These are phyloP conservation scores for Colletotrichum sp. DNA, from an alignment of 2,329 filamentous ascomycete species.

Conservation along the genomic window DNA sequence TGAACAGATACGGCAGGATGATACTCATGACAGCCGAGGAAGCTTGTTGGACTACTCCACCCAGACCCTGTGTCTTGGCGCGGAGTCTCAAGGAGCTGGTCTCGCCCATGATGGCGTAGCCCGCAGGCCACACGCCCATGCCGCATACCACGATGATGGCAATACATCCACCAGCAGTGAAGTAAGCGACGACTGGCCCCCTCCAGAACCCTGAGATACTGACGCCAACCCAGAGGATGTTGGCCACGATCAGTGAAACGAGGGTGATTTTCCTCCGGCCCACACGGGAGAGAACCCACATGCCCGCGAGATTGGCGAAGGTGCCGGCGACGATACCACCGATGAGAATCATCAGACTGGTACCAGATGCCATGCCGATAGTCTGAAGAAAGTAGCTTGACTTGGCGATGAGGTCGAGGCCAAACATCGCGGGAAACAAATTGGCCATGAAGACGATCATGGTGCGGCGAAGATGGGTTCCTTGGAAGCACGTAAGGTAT, in stretches of 20 bases:
- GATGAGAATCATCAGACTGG: slow-evolving; percentile 47
- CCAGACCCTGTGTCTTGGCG: slow-evolving; percentile 46
- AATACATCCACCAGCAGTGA: slow-evolving; percentile 42
- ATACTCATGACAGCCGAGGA: slow-evolving; percentile 43
- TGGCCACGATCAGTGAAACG: slow-evolving; percentile 32
- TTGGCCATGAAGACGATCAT: slow-evolving; percentile 45
- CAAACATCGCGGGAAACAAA: slow-evolving; percentile 47
- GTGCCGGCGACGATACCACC: slow-evolving; percentile 48
- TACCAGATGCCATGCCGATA: slow-evolving; percentile 32
- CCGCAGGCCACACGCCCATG: slow-evolving; percentile 45
- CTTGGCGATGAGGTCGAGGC: slow-evolving; percentile 45
- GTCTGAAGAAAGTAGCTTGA: slow-evolving; percentile 43
- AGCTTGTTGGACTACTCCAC: slow-evolving; percentile 43
- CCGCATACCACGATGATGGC: slow-evolving; percentile 46
- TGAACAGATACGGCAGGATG: slow-evolving; percentile 56
- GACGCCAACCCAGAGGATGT: slow-evolving; percentile 46
- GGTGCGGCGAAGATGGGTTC: slow-evolving; percentile 44
- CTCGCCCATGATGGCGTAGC: slow-evolving; percentile 46
- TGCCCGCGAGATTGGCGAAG: slow-evolving; percentile 43
- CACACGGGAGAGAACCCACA: slow-evolving; percentile 47
- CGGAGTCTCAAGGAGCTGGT: slow-evolving; percentile 46
- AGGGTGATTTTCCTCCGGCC: slow-evolving; percentile 43
- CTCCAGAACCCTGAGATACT: slow-evolving; percentile 50
- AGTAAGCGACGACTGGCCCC: slow-evolving; percentile 42
- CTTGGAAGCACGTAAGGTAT: slow-evolving; percentile 49